phyloP scores from a whole-genome alignment of 2,329 filamentous ascomycete genomes.

The Aspergillus fischeri region DNA sequence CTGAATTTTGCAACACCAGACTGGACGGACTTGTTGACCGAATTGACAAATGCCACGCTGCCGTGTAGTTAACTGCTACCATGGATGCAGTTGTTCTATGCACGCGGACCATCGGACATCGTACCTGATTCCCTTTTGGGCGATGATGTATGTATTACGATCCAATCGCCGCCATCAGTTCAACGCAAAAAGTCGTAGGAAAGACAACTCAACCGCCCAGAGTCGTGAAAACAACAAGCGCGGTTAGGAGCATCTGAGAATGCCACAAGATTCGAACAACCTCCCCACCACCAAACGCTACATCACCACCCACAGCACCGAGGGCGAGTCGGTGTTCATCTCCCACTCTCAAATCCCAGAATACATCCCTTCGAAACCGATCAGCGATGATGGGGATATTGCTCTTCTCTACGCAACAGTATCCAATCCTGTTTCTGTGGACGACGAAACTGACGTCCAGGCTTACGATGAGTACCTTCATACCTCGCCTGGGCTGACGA shows the following conservation, averaged over 20 bases:
- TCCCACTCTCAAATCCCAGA: constrained; percentile 30
- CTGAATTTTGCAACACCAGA: constrained; percentile 21
- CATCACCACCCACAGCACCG: constrained; percentile 37
- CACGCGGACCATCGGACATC: neutral
- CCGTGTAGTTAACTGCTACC: constrained; percentile 8
- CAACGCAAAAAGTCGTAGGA: neutral
- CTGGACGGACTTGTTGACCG: constrained; percentile 28
- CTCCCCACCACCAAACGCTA: constrained; percentile 33
- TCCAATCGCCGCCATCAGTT: neutral
- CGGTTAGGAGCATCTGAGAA: neutral
- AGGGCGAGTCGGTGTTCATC: constrained; percentile 35
- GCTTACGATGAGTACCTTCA: constrained; percentile 32
- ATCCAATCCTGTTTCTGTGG: constrained; percentile 22
- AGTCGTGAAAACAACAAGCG: neutral
- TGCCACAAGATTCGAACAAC: constrained; percentile 18
- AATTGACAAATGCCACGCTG: constrained; percentile 21
- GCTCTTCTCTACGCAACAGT: constrained; percentile 29
- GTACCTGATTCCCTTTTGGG: neutral
- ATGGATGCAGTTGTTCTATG: neutral
- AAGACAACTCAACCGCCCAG: neutral
- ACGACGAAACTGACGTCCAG: constrained; percentile 30
- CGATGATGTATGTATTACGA: neutral
- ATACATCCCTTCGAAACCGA: constrained; percentile 26
- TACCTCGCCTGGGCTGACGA: constrained; percentile 30
- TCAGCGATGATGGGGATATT: constrained; percentile 28